A percentile compares a stretch with the other conserved stretches of the same genome.
These are phyloP conservation scores for Patellifolia procumbens DNA, from an alignment of 179 eudicot species.

Conservation along the genomic window DNA sequence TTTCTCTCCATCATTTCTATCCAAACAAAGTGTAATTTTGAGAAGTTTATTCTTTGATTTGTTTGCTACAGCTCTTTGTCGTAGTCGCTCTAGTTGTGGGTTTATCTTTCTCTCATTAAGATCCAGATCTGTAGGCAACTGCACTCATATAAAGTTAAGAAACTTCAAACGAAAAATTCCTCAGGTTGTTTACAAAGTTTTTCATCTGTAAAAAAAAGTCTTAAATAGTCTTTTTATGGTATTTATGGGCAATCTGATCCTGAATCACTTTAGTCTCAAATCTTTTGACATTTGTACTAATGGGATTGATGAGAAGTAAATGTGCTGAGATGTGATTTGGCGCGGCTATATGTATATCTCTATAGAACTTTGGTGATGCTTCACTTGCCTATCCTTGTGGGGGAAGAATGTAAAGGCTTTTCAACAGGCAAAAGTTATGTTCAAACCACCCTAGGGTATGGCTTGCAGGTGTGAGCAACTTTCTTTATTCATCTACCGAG, in stretches of 20 bases:
- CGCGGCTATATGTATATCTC: not conserved
- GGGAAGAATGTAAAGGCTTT: not conserved
- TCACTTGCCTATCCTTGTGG: not conserved
- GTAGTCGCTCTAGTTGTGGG: not conserved
- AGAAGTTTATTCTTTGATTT: not conserved
- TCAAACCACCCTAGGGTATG: not conserved
- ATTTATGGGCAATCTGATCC: not conserved
- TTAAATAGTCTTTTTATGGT: not conserved
- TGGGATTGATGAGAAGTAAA: not conserved
- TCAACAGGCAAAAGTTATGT: not conserved
- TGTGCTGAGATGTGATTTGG: not conserved
- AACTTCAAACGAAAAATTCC: not conserved
- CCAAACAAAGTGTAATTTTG: too few relatives aligned
- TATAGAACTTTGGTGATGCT: not conserved
- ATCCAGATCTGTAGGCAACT: not conserved
- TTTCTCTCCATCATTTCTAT: too few relatives aligned
- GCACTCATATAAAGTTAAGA: not conserved
- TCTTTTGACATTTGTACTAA: not conserved
- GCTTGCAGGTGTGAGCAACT: not conserved
- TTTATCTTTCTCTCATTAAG: not conserved
- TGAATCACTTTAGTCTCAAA: not conserved
- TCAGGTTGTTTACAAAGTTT: not conserved
- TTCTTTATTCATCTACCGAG: not conserved
- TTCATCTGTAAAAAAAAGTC: not conserved
- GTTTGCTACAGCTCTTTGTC: not conserved